Conservation (phyloP, 2,329 filamentous ascomycete genomes). For the Colletotrichum graminicola region DNA sequence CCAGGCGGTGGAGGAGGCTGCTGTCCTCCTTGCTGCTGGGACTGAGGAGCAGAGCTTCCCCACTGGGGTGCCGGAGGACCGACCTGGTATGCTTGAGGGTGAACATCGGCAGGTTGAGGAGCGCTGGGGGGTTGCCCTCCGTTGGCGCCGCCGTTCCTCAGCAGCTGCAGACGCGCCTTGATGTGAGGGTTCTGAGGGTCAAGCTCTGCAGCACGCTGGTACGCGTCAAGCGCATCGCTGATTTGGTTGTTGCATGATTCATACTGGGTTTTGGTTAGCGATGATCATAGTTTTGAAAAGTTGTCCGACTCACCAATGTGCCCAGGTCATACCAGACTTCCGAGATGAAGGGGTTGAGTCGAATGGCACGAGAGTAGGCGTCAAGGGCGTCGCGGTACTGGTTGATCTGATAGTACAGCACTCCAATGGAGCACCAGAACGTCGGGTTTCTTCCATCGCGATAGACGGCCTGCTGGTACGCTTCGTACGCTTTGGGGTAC, state of each 20-base stretch:
- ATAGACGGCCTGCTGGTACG: slow-evolving; percentile 98
- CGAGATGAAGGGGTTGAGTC: slow-evolving; percentile 96
- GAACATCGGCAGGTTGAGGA: slow-evolving; percentile 94
- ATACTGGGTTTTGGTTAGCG: slow-evolving; percentile 71
- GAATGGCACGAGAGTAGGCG: slow-evolving; percentile 96
- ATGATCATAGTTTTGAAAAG: not conserved
- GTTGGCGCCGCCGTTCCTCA: slow-evolving; percentile 83
- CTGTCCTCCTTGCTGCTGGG: slow-evolving; percentile 54
- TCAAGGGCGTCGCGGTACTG: slow-evolving; percentile 98
- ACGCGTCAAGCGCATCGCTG: slow-evolving; percentile 93
- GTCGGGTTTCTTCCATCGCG: slow-evolving; percentile 97
- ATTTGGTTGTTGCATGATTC: slow-evolving; percentile 99
- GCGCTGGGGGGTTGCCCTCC: slow-evolving; percentile 79
- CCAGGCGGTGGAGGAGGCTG: slow-evolving; percentile 67
- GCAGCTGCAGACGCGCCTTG: slow-evolving; percentile 90
- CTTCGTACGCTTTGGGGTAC: slow-evolving; percentile 98
- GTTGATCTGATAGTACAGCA: slow-evolving; percentile 99
- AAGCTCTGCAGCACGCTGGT: slow-evolving; percentile 92
- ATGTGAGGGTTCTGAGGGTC: slow-evolving; percentile 95
- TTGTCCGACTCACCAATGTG: slow-evolving; percentile 79
- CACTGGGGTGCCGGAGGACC: slow-evolving; percentile 90
- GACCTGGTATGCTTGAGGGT: slow-evolving; percentile 93
- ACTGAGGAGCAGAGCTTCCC: slow-evolving; percentile 79
- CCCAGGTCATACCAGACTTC: slow-evolving; percentile 99
- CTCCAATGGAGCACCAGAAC: slow-evolving; percentile 99